Base-by-base conservation (phyloP, 768 basidiomycete species). In the Leccinum boreale region DNA sequence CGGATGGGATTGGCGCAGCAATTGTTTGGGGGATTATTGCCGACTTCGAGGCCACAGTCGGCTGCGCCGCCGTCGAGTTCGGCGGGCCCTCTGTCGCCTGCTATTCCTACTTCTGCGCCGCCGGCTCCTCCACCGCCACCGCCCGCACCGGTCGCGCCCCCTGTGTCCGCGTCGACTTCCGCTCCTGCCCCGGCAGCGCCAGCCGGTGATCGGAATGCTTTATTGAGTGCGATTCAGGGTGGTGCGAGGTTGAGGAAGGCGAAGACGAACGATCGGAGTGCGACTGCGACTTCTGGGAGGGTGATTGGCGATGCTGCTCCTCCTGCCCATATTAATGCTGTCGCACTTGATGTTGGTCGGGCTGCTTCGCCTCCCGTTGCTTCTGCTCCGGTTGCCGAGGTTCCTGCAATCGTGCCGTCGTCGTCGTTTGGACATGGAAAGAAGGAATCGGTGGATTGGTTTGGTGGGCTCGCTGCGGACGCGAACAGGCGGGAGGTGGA, bases 401-500 rank as follows among this genome's bases (percentile, higher is more conserved):
- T 60, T 8, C 60, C 65, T 12, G 64, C 28, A 44, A 58, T 36
- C 21, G 59, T 63, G 23, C 42, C 49, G 2, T 67, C 67, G 53
- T 62, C 42, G 39, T 71, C 64, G 33, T 56, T 62, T 36, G 61
- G 68, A 36, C 74, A 79, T 33, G 79, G 73, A 55, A 82, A 88
- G 65, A 78, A 86, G 58, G 89, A 94, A 71, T 89, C 87, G 7
- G 88, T 96, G 4, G 94, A 93, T 65, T 98, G 95, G 95, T 94
- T 92, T 68, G 82, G 86, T 52, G 89, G 87, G 31, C 79, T 96
- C 12, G 94, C 95, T 12, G 89, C 88, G 39, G 69, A 70, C 28
- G 58, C 31, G 3, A 87, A 96, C 74, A 75, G 75, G 36, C 81
- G 78, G 35, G 67, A 68, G 28, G 70, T 68, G 23, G 73, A 66